A percentile compares a stretch with the other conserved stretches of the same genome.
These are phyloP conservation scores for Talaromyces stipitatus DNA, from an alignment of 495 filamentous ascomycete species.

Conservation along the genomic window DNA sequence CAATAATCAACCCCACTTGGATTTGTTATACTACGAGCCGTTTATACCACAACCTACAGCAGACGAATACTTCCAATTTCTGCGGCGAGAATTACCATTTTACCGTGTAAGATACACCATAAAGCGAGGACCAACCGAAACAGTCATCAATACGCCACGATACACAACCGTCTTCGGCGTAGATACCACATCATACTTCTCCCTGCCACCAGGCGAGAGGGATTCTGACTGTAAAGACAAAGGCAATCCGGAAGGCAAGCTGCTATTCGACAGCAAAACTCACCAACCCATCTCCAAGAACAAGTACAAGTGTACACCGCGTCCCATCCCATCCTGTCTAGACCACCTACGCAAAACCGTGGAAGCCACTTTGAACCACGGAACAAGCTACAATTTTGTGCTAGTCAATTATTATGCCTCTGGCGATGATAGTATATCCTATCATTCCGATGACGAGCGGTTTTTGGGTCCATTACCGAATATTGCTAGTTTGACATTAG, in stretches of 20 bases:
- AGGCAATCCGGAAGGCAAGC: slow-evolving; percentile 17
- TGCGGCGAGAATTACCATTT: slow-evolving; percentile 56
- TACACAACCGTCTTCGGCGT: slow-evolving; percentile 68
- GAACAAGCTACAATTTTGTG: slow-evolving; percentile 61
- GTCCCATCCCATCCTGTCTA: slow-evolving; percentile 61
- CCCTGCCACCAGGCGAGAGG: neutral
- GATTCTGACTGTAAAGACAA: slow-evolving; percentile 10
- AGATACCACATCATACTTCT: slow-evolving; percentile 48
- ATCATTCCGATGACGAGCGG: slow-evolving; percentile 68
- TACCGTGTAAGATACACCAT: slow-evolving; percentile 67
- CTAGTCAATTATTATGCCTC: slow-evolving; percentile 71
- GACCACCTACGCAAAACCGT: slow-evolving; percentile 45
- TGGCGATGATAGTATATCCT: slow-evolving; percentile 63
- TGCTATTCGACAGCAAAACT: slow-evolving; percentile 40
- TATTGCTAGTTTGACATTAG: slow-evolving; percentile 66
- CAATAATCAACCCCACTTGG: slow-evolving; percentile 55
- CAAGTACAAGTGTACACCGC: slow-evolving; percentile 50
- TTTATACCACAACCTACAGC: slow-evolving; percentile 46
- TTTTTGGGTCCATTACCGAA: slow-evolving; percentile 59
- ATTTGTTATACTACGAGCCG: slow-evolving; percentile 61
- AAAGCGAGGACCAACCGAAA: slow-evolving; percentile 48
- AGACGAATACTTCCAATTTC: slow-evolving; percentile 55
- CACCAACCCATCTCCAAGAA: slow-evolving; percentile 26
- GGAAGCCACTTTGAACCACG: slow-evolving; percentile 43
- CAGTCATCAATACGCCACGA: slow-evolving; percentile 56